Percentiles rank a stretch among this genome's conserved stretches.
phyloP scores from a whole-genome alignment of 768 basidiomycete species.

The Podaxis sp. region DNA sequence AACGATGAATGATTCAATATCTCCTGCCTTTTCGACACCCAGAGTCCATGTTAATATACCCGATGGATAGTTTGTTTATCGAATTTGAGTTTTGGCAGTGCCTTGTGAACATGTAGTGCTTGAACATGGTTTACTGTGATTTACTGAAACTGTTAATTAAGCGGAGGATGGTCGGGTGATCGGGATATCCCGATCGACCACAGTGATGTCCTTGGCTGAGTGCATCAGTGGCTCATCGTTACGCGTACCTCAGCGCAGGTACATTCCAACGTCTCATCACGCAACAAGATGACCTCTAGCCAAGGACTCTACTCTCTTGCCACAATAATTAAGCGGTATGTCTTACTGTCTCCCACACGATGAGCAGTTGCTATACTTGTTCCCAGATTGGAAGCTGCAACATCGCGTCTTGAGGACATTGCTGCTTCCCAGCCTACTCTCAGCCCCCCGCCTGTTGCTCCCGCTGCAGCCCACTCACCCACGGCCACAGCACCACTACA shows the following conservation, averaged over 20 bases:
- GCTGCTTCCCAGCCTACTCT: slow-evolving; percentile 45
- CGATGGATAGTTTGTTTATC: too few species aligned
- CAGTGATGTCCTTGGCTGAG: not conserved
- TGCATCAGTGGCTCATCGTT: not conserved
- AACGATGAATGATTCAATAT: not conserved
- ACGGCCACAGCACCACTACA: slow-evolving; percentile 8
- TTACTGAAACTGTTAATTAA: not conserved
- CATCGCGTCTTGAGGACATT: slow-evolving; percentile 90
- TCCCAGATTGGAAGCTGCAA: slow-evolving; percentile 85
- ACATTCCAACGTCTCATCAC: slow-evolving; percentile 4
- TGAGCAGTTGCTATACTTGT: slow-evolving; percentile 26
- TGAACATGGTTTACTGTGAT: too few species aligned
- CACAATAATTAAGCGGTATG: slow-evolving; percentile 81
- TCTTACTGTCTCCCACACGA: slow-evolving; percentile 10
- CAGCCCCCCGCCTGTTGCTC: slow-evolving; percentile 16
- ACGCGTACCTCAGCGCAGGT: slow-evolving; percentile 2
- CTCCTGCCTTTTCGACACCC: too few species aligned
- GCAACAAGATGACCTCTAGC: slow-evolving; percentile 29
- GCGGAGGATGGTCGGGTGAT: not conserved
- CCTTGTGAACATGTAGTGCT: too few species aligned
- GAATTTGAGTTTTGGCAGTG: too few species aligned
- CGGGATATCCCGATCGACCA: slow-evolving; percentile 15
- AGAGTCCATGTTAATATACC: too few species aligned
- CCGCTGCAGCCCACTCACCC: slow-evolving; percentile 12
- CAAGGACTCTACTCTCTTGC: slow-evolving; percentile 71